Base-by-base conservation (phyloP, 2,329 filamentous ascomycete genomes). In the Blastomyces parvus region DNA sequence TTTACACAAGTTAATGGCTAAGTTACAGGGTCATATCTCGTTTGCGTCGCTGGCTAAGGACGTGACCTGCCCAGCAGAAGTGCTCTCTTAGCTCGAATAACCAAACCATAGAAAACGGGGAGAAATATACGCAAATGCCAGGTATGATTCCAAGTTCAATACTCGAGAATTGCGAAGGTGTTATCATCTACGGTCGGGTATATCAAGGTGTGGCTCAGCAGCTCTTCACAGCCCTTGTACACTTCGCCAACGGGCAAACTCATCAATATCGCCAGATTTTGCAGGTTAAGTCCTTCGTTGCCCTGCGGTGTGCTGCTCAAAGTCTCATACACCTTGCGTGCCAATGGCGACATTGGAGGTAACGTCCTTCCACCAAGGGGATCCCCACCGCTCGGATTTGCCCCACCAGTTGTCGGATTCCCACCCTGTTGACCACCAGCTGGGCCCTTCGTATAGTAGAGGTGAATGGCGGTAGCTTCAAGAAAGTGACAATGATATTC, bases 101-200 rank as follows among this genome's bases (percentile, higher is more conserved):
- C 17, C 40, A 9, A 36, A 13, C 22, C 42, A 59, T 22, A 36
- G 25, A 59, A 59, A 40, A 19, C 46, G 9, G 17, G 17, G 22
- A 19, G 14, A 33, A 59, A 30, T 27, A 59, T 17, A n/a, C 22
- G 25, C 27, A 36, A 59, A n/a, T 27, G 25, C 8, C 25, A 30
- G 19, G 3, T 22, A 48, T 22, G 19, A 17, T 42, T 36, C 30
- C 25, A 11, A 22, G 27, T 25, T 59, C 27, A 63, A 53, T 62
- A 84, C 64, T 95, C 90, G 65, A 97, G 79, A 66, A 96, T 80
- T 53, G 91, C 90, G 88, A 90, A 97, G 0, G 93, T 97, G 76
- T 90, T 84, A 71, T 97, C 93, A 76, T 97, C 91, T 63, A 96
- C 83, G 11, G 95, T 99, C 36, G 91, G 90, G 78, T 91, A 99